Evolutionary conservation across 2,329 filamentous ascomycete genomes (phyloP), one percentile per base, ranked within the genome.

Genomic region (Claviceps spartinae): DNA sequence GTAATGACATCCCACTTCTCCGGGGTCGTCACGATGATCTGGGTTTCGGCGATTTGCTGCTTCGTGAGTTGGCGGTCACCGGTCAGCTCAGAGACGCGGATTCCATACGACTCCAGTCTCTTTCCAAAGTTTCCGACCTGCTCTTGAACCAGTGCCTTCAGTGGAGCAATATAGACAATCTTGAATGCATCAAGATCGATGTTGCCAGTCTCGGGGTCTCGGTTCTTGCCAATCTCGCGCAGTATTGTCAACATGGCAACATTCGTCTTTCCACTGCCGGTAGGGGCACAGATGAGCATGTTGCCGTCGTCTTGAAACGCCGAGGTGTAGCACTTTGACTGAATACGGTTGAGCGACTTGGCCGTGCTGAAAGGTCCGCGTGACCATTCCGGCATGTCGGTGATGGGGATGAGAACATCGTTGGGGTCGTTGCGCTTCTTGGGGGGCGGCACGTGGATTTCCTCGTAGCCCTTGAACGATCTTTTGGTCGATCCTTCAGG

Each of bases 1-100:
- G 94, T 98, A 60, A 98, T 96, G 59, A 98, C 91, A 69, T 98
- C 93, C 86, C 89, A 98, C 71, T 98, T 98, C 69, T 98, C 93
- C 20, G 93, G 93, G 0, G 93, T 98, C 0, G 93, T 98, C 54
- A 98, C 90, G 60, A 98, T 98, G 60, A 98, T 84, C 66, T 98
- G 91, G 0, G 93, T 98, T 62, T 98, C 93, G 1, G 91, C 82
- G 57, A 98, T 97, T 73, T 98, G 93, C 67, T 95, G 89, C 70
- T 98, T 98, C 20, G 91, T 98, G 64, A 98, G 84, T 69, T 97
- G 93, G 50, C 93, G 87, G 71, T 98, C 93, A 72, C 93, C 93
- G 55, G 93, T 98, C 62, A 98, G 74, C 69, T 98, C 93, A n/a
- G 90, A 82, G 11, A 98, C 93, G 54, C 81, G 85, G 64, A 98